Evolutionary conservation across 495 filamentous ascomycete genomes (phyloP), one percentile per base, ranked within the genome.

Genomic region (Annulohypoxylon nitens): DNA sequence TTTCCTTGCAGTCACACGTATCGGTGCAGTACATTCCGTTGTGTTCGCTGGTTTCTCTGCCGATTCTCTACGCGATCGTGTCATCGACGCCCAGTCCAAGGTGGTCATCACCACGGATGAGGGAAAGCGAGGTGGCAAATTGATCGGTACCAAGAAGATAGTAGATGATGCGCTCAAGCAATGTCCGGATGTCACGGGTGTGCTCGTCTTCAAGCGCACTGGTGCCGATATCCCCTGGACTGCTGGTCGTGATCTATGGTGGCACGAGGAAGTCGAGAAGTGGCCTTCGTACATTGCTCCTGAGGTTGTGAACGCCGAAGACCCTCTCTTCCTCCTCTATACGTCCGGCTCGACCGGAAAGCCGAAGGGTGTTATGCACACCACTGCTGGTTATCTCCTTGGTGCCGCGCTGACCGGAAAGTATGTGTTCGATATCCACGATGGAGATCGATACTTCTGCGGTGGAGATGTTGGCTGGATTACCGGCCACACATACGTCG

Each of bases 401-500:
- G 96, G 96, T 43, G 96, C 95, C 20, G 96, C 97, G 7, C 85
- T 90, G 75, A 98, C 96, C 41, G 97, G 94, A 75, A 99, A 98
- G 82, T 98, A 99, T 77, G 95, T 98, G 61, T 99, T 99, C 78
- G 97, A 99, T 79, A 96, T 99, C 71, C 96, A 99, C 74, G 91
- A 94, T 54, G 90, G 89, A 59, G 96, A 99, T 82, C 88, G 87
- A 63, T 98, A 94, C 86, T 98, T 98, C 88, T 98, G 96, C 76
- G 96, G 93, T 80, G 97, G 97, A 80, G 96, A 99, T 78, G 94
- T 99, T 59, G 96, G 96, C 74, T 99, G 96, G 96, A 98, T 99
- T 78, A 98, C 97, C 51, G 96, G 96, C n/a, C 96, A 99, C 83
- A 97, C 96, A 53, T 99, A 99, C 77, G 96, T 97, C 57, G 95